These are phyloP conservation scores for Scedosporium aurantiacum DNA, from an alignment of 2,329 filamentous ascomycete genomes.

Conservation along the genomic window DNA sequence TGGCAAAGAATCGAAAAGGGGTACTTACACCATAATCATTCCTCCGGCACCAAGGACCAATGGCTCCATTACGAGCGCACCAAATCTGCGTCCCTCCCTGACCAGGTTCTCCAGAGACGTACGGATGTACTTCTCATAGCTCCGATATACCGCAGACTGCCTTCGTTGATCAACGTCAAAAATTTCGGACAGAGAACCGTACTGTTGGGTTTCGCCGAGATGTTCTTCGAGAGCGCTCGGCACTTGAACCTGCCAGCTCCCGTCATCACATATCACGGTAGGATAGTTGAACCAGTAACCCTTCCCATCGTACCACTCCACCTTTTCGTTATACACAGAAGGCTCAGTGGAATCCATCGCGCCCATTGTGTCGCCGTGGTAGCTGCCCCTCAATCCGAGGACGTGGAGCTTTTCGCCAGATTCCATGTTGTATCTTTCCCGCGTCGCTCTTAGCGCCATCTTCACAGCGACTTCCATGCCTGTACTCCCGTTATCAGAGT, in stretches of 20 bases:
- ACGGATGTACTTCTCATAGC: conserved; percentile 48
- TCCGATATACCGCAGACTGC: conserved; percentile 19
- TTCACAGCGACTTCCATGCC: conserved; percentile 77
- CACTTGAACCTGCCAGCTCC: conserved; percentile 53
- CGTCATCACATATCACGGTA: conserved; percentile 53
- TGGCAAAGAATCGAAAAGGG: background rate
- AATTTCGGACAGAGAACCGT: conserved; percentile 40
- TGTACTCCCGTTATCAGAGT: conserved; percentile 74
- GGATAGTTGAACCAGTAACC: conserved; percentile 78
- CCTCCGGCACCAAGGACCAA: conserved; percentile 72
- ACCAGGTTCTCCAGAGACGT: conserved; percentile 39
- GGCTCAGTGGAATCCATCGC: conserved; percentile 81
- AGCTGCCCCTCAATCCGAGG: conserved; percentile 66
- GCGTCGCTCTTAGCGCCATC: conserved; percentile 66
- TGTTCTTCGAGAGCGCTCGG: conserved; percentile 34
- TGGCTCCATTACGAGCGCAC: conserved; percentile 70
- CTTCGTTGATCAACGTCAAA: conserved; percentile 47
- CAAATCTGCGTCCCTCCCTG: conserved; percentile 53
- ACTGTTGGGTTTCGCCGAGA: conserved; percentile 30
- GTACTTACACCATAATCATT: conserved; percentile 64
- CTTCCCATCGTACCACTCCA: conserved; percentile 74
- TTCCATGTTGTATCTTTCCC: conserved; percentile 55
- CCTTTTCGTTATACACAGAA: conserved; percentile 65
- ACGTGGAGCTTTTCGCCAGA: conserved; percentile 50
- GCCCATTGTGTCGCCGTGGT: conserved; percentile 81